Evolutionary conservation across 2,329 filamentous ascomycete genomes (phyloP).

Genomic region (Cytospora chrysosperma): DNA sequence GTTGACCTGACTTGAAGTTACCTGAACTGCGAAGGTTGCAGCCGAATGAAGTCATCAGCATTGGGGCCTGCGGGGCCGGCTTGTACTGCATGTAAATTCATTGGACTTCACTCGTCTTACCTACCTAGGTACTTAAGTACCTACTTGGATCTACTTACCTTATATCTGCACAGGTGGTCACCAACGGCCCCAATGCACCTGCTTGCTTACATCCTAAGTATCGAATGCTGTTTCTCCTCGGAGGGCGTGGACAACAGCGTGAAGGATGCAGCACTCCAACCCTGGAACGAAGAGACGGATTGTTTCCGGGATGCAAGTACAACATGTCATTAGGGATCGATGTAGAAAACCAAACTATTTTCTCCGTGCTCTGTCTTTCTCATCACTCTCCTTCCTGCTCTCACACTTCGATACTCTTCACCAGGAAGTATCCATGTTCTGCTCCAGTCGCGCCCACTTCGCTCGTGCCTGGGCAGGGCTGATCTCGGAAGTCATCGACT

Average conservation of each 20-base stretch:
- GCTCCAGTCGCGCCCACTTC: background rate
- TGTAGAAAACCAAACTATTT: background rate
- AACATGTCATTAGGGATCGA: background rate
- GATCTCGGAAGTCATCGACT: conserved; percentile 25
- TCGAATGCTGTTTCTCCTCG: background rate
- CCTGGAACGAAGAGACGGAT: background rate
- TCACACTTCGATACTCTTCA: too few relatives aligned
- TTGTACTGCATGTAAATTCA: background rate
- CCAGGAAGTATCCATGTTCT: background rate
- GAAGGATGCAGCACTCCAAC: background rate
- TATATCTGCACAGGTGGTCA: background rate
- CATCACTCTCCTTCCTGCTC: background rate
- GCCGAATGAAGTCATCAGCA: conserved; percentile 9
- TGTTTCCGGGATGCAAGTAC: background rate
- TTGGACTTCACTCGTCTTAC: background rate
- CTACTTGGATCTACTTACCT: too few relatives aligned
- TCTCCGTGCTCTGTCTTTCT: background rate
- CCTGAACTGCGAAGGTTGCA: too few relatives aligned
- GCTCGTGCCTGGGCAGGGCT: conserved; percentile 15
- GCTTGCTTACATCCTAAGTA: background rate
- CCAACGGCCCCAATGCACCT: background rate
- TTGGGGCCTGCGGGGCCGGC: conserved; percentile 1
- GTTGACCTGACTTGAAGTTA: background rate
- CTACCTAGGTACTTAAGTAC: too few relatives aligned
- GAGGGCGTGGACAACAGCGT: background rate